Conservation (phyloP, 1,284 basidiomycete genomes). For the Entoloma clypeatum region DNA sequence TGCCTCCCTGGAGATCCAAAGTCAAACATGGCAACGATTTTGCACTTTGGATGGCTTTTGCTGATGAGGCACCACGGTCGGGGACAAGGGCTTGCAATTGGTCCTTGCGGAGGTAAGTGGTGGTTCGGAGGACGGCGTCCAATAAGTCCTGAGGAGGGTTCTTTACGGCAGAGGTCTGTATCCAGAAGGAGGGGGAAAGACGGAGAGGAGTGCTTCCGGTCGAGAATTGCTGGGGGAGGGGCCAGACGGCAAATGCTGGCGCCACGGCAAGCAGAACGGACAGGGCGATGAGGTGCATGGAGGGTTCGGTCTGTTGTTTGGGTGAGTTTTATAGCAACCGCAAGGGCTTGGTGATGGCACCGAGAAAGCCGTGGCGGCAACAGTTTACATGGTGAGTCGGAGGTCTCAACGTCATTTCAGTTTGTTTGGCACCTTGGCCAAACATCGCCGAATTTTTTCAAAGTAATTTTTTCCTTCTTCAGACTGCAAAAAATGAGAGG, state of each 20-base stretch:
- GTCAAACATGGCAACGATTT: slow-evolving; percentile 29
- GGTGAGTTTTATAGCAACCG: slow-evolving; percentile 1
- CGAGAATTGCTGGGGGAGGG: slow-evolving; percentile 49
- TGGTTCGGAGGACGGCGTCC: slow-evolving; percentile 45
- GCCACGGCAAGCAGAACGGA: slow-evolving; percentile 17
- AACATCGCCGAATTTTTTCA: background rate
- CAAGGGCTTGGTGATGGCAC: background rate
- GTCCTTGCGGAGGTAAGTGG: slow-evolving; percentile 40
- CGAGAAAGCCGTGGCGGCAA: background rate
- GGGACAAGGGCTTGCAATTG: slow-evolving; percentile 46
- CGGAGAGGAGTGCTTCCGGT: slow-evolving; percentile 49
- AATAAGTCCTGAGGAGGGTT: slow-evolving; percentile 46
- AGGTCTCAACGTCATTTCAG: no score
- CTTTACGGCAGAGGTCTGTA: slow-evolving; percentile 36
- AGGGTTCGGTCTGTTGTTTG: background rate
- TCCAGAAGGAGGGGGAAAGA: slow-evolving; percentile 46
- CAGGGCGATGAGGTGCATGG: slow-evolving; percentile 13
- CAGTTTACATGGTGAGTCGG: background rate
- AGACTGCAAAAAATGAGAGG: slow-evolving; percentile 19
- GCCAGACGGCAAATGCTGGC: slow-evolving; percentile 48
- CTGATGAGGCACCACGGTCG: slow-evolving; percentile 42
- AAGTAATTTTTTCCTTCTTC: slow-evolving; percentile 5
- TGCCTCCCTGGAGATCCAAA: slow-evolving; percentile 37
- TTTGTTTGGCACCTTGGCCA: background rate
- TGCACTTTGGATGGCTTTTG: slow-evolving; percentile 28